Percentiles rank a stretch among this genome's conserved stretches.
phyloP scores from a whole-genome alignment of 2,329 filamentous ascomycete genomes.

The Penicillium sp. region DNA sequence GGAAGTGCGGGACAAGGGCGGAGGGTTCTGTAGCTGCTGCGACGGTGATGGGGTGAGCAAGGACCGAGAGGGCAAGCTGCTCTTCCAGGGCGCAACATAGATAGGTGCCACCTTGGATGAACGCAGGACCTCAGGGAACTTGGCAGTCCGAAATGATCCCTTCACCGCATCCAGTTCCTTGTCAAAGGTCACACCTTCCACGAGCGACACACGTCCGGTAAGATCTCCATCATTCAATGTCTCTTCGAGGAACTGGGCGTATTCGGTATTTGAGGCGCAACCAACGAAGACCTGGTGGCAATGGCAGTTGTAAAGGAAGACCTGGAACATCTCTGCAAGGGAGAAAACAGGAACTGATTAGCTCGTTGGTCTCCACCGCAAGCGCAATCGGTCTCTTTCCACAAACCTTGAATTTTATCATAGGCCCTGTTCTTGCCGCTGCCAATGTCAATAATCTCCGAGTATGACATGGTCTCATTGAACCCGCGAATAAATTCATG shows the following conservation, averaged over 20 bases:
- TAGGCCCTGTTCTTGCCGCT: slow-evolving; percentile 46
- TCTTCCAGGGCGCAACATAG: slow-evolving; percentile 36
- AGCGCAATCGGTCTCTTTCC: not conserved
- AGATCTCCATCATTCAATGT: slow-evolving; percentile 47
- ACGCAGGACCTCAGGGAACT: slow-evolving; percentile 56
- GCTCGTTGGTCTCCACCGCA: slow-evolving; percentile 6
- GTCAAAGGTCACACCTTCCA: slow-evolving; percentile 59
- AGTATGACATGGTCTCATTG: slow-evolving; percentile 51
- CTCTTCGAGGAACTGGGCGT: slow-evolving; percentile 54
- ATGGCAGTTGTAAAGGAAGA: slow-evolving; percentile 58
- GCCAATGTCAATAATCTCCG: slow-evolving; percentile 53
- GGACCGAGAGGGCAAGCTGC: slow-evolving; percentile 28
- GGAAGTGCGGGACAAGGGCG: slow-evolving; percentile 37
- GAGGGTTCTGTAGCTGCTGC: slow-evolving; percentile 27
- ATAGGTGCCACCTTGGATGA: slow-evolving; percentile 48
- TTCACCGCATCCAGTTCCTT: slow-evolving; percentile 53
- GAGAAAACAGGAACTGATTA: slow-evolving; percentile 22
- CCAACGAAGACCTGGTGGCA: slow-evolving; percentile 63
- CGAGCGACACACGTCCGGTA: slow-evolving; percentile 52
- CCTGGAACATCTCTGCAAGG: slow-evolving; percentile 52
- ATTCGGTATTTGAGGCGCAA: slow-evolving; percentile 58
- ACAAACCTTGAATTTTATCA: slow-evolving; percentile 50
- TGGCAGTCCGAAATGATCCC: slow-evolving; percentile 48
- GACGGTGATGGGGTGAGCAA: slow-evolving; percentile 39
- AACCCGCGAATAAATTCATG: slow-evolving; percentile 59